phyloP scores from a whole-genome alignment of 257 asterid genomes.

The Solanum virginianum region DNA sequence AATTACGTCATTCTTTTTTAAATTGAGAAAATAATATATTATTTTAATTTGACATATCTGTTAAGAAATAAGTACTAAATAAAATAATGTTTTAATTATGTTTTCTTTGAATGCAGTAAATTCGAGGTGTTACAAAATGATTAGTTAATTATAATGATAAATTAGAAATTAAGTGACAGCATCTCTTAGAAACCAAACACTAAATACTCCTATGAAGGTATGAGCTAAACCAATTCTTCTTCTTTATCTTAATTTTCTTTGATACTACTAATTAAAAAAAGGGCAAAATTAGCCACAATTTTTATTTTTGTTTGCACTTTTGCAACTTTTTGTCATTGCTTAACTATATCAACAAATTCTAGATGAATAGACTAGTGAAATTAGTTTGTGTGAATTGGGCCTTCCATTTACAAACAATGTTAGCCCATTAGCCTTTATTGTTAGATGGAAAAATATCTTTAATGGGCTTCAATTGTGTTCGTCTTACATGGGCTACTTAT shows the following conservation, averaged over 20 bases:
- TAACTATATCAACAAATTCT: slow-evolving; percentile 40
- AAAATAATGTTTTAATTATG: too few relatives aligned
- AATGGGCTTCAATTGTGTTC: slow-evolving; percentile 65
- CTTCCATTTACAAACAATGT: slow-evolving; percentile 43
- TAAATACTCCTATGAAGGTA: not conserved
- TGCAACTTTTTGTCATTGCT: slow-evolving; percentile 9
- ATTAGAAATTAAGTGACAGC: too few relatives aligned
- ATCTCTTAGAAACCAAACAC: not conserved
- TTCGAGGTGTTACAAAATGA: too few relatives aligned
- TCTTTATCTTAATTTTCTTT: not conserved
- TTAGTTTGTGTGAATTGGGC: slow-evolving; percentile 52
- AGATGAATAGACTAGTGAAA: slow-evolving; percentile 49
- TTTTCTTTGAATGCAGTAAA: too few relatives aligned
- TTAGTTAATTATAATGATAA: too few relatives aligned
- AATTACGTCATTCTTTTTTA: too few relatives aligned
- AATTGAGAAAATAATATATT: too few relatives aligned
- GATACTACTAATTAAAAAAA: not conserved
- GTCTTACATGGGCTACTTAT: slow-evolving; percentile 1
- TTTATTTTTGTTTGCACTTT: slow-evolving; percentile 6
- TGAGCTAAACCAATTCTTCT: not conserved
- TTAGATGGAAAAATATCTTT: not conserved
- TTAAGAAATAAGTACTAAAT: too few relatives aligned
- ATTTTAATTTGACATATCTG: too few relatives aligned
- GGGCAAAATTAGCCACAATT: not conserved
- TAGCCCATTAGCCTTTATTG: too few relatives aligned